Conservation (phyloP, 306 rosid species). For the Lotus japonicus region DNA sequence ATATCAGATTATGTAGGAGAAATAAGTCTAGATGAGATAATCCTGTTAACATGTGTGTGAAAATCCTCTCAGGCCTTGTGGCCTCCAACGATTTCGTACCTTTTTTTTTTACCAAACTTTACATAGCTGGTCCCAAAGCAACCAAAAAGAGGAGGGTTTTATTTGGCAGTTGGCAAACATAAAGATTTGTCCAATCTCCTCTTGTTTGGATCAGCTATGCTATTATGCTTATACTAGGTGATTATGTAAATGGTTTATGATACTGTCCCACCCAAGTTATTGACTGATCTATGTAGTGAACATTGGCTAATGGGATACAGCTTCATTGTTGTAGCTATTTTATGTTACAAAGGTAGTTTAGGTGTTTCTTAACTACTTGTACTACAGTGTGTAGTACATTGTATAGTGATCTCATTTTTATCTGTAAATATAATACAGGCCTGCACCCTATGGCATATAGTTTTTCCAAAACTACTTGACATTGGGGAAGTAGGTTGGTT, state of each 20-base stretch:
- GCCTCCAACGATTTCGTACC: background rate
- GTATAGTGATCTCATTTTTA: background rate
- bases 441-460: background rate
- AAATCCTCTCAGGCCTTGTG: background rate
- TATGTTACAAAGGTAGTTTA: no score
- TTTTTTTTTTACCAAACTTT: background rate
- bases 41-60: background rate
- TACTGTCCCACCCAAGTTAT: background rate
- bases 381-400: background rate
- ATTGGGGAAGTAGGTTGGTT: background rate
- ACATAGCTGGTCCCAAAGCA: background rate
- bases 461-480: background rate
- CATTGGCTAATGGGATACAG: no score
- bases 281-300: no score
- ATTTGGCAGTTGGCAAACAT: background rate
- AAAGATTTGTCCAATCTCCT: background rate
- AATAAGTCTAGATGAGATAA: background rate
- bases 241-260: background rate
- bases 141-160: background rate
- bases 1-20: background rate
- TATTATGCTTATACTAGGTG: background rate
- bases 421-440: background rate
- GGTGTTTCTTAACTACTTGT: no score
- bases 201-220: background rate
- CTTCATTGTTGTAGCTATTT: no score